Evolutionary conservation across 2,329 filamentous ascomycete species (phyloP), one percentile per base, ranked within the genome.

Genomic region (Paecilomyces sp.): DNA sequence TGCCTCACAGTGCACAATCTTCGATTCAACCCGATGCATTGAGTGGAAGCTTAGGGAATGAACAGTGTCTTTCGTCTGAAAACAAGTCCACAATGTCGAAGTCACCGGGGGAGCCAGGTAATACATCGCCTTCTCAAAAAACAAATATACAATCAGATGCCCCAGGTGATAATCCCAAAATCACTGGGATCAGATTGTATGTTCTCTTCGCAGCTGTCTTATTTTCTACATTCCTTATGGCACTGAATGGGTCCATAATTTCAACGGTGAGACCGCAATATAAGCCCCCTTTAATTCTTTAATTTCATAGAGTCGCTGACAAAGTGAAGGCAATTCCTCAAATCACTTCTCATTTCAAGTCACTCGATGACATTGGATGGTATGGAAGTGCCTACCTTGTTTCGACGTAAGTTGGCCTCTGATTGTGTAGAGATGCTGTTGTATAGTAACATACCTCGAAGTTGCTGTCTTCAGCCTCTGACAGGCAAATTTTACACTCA

Each of bases 401-500:
- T 11, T 47, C 41, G 41, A 47, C 41, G 41, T 47, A 47, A 47
- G 41, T 33, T 33, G 36, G 3, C 36, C 13, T 18, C n/a, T 18
- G 15, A 9, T 9, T 18, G 8, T 15, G 18, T 47, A 18, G n/a
- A 15, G 18, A 47, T 47, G 4, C n/a, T 47, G 5, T 47, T 47
- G n/a, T 47, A 15, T 31, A 33, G 8, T 33, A 33, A 47, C 9
- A 47, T 18, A 1, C n/a, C 13, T n/a, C 57, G 54, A 24, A 83
- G 80, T 60, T 76, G 79, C 54, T 76, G 80, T 12, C 66, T 84
- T 2, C 81, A 83, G 58, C 81, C 81, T 1, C 71, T 84, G 15
- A 76, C 79, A 0, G 83, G 82, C 1, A 83, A 80, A 64, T 59
- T 85, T 0, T 85, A 83, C 61, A 77, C 68, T 1, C 68, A 76